phyloP scores from a whole-genome alignment of 129 eudicot genomes.

The Flaveria sonorensis region DNA sequence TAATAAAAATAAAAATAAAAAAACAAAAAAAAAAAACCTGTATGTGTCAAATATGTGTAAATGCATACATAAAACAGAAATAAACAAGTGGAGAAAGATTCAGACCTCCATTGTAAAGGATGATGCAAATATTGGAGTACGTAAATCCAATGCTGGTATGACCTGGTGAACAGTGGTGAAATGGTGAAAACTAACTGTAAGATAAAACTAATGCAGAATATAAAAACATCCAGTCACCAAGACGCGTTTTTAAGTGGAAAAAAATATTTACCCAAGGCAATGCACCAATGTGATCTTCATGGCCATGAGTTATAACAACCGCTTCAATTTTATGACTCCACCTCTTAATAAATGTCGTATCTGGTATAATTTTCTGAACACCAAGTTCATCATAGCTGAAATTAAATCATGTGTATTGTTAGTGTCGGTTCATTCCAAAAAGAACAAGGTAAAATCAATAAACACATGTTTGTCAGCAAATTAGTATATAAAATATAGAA shows the following conservation, averaged over 20 bases:
- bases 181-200: slow-evolving; percentile 21
- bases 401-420: slow-evolving; percentile 10
- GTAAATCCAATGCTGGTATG: slow-evolving; percentile 87
- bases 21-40: not conserved
- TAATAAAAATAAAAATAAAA: too few relatives aligned
- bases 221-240: not conserved
- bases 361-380: slow-evolving; percentile 95
- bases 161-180: slow-evolving; percentile 54
- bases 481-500: not conserved
- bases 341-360: slow-evolving; percentile 83
- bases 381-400: slow-evolving; percentile 93
- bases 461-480: not conserved
- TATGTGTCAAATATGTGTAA: not conserved
- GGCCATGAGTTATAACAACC: slow-evolving; percentile 96
- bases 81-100: not conserved
- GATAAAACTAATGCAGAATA: not conserved
- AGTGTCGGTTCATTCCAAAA: slow-evolving; percentile 6
- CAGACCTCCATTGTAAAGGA: slow-evolving; percentile 97
- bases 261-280: slow-evolving; percentile 94
- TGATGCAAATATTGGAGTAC: slow-evolving; percentile 91
- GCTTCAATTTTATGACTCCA: slow-evolving; percentile 99
- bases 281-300: slow-evolving; percentile 99
- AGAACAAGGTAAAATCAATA: slow-evolving; percentile 3
- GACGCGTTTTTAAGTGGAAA: slow-evolving; percentile 27
- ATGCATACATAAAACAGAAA: slow-evolving; percentile 1